Base-by-base conservation (phyloP, 768 basidiomycete genomes). In the Porphyrellus cyaneotinctus region DNA sequence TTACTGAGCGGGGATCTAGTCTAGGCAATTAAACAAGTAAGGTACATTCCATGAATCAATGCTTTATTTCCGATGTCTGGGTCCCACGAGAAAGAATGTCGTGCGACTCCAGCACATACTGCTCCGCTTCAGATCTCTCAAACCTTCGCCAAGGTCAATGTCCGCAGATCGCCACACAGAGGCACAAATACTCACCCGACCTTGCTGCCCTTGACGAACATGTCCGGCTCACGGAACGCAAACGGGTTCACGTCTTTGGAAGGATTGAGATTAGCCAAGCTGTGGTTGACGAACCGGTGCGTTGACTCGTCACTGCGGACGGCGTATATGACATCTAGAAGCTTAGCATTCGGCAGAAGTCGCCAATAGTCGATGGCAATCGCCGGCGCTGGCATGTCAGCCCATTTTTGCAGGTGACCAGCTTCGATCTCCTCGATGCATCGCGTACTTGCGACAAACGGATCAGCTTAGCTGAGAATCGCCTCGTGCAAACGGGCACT, bases 321-420 rank as follows among this genome's bases (percentile, higher is more conserved):
- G 31, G 92, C 93, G 63, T 91, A 91, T 44, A 97, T 78, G 43
- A 95, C 87, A 61, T 97, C 95, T 18, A 91, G 74, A 53, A 98
- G 72, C 61, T 81, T 93, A 0, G 92, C 88, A 60, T 87, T 67
- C 3, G 80, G 72, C 3, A 69, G 64, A 30, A 95, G 77, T 22
- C 93, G 82, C 92, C 95, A 98, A 71, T 97, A 97, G 66, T 97
- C 94, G 56, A 91, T 93, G 9, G 95, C 88, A 65, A 97, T 95
- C 62, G 81, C 75, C 0, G 94, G 95, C 7, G 93, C 90, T 33
- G 87, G 79, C 62, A 76, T 70, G 63, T 87, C 74, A 28, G 77
- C 74, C 91, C 92, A 95, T 64, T 86, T 83, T 1, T 92, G 91
- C 50, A 95, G 75, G 44, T 77, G 82, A 15, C 91, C 91, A 5